Evolutionary conservation across 2,329 filamentous ascomycete species (phyloP), one percentile per base, ranked within the genome.

Genomic region (Alternaria brassicicola): DNA sequence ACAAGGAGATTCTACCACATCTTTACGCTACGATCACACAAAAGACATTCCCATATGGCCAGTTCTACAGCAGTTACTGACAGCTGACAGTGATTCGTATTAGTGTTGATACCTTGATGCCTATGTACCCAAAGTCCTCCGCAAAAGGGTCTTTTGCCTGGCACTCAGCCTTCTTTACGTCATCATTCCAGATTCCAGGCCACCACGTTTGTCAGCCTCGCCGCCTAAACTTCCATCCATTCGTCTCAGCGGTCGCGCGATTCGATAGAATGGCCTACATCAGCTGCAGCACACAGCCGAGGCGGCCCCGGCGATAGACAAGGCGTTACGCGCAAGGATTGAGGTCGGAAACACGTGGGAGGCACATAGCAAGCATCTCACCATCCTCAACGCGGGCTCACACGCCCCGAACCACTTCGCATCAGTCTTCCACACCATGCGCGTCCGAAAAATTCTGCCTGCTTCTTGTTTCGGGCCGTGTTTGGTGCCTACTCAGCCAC

Each of bases 311-410:
- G 36, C 9, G 38, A 54, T 58, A 47, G 42, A n/a, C 21, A 51
- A 41, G 35, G 46, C 38, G 23, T 4, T 31, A 33, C 45, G 43
- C 28, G 52, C 50, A 53, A 52, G 53, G 36, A 25, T 52, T 46
- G n/a, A n/a, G n/a, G n/a, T 21, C 53, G 57, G 55, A 6, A 64
- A 61, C 50, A 41, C 13, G 52, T 46, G 62, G 64, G 63, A 59
- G 54, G 54, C 49, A 56, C 42, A 53, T 49, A 38, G 54, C 54
- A 46, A 50, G 45, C 21, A 33, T 55, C 45, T 45, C 51, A 35
- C 47, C 36, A 55, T 26, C 33, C 42, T 48, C 41, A 23, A 23
- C 42, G 30, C 33, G 31, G 15, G 15, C 48, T 49, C 38, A 38
- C 48, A 17, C 26, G 13, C 23, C 36, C 43, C 47, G 38, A 55